Evolutionary conservation across 441 rosid species (phyloP).

Genomic region (Euphorbia celastroides): DNA sequence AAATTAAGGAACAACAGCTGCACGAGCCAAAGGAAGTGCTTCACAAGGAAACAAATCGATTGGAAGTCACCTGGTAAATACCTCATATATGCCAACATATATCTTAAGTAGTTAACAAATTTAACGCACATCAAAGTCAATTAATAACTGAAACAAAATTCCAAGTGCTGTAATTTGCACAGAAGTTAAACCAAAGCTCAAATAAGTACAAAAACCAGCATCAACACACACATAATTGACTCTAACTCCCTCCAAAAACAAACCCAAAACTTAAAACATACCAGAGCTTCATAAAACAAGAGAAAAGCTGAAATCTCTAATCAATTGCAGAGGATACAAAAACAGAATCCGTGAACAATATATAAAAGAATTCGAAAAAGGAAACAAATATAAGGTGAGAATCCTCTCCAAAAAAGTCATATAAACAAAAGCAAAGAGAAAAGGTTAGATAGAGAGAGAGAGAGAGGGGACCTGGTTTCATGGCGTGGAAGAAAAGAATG

Average conservation of each 20-base stretch:
- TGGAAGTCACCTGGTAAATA: not conserved
- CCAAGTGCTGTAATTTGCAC: not conserved
- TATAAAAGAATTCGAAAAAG: not conserved
- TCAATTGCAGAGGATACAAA: not conserved
- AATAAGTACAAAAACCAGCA: not conserved
- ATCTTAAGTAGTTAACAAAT: not conserved
- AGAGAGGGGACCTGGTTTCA: slow-evolving; percentile 36
- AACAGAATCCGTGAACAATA: slow-evolving; percentile 11
- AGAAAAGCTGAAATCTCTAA: not conserved
- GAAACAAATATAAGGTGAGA: not conserved
- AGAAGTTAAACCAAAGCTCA: slow-evolving; percentile 5
- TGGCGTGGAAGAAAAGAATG: slow-evolving; percentile 35
- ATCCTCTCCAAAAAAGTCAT: not conserved
- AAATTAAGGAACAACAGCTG: not conserved
- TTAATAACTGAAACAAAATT: slow-evolving; percentile 1
- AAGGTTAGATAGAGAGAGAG: slow-evolving; percentile 17
- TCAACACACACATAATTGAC: not conserved
- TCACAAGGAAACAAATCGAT: not conserved
- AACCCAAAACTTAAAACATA: not conserved
- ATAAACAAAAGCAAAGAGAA: not conserved
- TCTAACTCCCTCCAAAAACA: not conserved
- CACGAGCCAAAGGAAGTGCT: not conserved
- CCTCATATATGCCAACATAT: not conserved
- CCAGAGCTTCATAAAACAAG: not conserved
- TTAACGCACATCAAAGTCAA: not conserved